Conservation (phyloP, 345 rosid species). For the Lepidium africanum region DNA sequence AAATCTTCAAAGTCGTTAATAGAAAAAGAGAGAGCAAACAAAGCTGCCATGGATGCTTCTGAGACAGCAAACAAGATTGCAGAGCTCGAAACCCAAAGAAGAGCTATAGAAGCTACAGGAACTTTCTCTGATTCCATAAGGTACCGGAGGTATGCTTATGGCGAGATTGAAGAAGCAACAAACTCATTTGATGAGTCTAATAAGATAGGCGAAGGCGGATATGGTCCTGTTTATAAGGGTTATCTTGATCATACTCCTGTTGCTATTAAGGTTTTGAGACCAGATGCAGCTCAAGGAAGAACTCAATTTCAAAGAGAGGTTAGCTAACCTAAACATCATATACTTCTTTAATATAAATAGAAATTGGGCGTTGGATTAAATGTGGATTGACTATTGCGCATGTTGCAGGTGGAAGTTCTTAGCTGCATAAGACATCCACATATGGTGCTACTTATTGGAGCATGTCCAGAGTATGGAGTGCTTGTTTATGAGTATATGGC, state of each 20-base stretch:
- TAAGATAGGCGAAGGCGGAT: slow-evolving; percentile 94
- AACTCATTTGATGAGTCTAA: slow-evolving; percentile 37
- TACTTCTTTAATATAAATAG: background rate
- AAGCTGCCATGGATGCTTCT: slow-evolving; percentile 62
- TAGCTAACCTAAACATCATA: background rate
- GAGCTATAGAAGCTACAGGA: slow-evolving; percentile 34
- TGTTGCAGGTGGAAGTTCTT: slow-evolving; percentile 68
- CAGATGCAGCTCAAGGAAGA: slow-evolving; percentile 96
- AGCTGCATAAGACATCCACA: slow-evolving; percentile 92
- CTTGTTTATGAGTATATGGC: slow-evolving; percentile 90
- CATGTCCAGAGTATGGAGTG: slow-evolving; percentile 86
- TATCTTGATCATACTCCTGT: slow-evolving; percentile 75
- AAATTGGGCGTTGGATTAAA: background rate
- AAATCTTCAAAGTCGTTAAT: slow-evolving; percentile 48
- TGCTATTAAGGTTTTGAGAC: slow-evolving; percentile 82
- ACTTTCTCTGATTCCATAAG: slow-evolving; percentile 31
- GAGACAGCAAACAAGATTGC: slow-evolving; percentile 57
- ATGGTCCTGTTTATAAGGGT: slow-evolving; percentile 85
- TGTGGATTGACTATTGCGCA: background rate
- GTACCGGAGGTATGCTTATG: slow-evolving; percentile 65
- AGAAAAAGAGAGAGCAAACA: slow-evolving; percentile 56
- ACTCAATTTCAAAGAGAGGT: slow-evolving; percentile 90
- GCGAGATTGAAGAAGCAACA: slow-evolving; percentile 81
- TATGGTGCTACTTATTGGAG: slow-evolving; percentile 94
- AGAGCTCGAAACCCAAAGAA: slow-evolving; percentile 50